Evolutionary conservation across 108 stramenopile genomes (phyloP).

Genomic region (Stephanodiscus triporus): DNA sequence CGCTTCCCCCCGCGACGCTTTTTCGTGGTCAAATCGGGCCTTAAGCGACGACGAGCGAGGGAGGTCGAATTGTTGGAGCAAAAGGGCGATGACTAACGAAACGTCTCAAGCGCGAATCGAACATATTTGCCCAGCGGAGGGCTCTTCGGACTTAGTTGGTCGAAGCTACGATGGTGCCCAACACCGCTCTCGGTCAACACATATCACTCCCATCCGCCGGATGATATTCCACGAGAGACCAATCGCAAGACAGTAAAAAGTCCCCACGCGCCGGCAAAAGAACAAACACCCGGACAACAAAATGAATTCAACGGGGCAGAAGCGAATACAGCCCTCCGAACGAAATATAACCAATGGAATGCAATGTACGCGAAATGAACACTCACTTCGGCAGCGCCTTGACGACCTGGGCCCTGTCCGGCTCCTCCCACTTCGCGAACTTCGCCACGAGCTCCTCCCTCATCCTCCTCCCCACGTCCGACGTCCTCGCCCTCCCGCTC

Average conservation of each 20-base stretch:
- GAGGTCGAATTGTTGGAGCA: constrained; percentile 1
- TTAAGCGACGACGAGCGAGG: constrained; percentile 19
- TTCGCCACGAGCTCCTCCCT: constrained; percentile 72
- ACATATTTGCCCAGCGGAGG: too few species aligned
- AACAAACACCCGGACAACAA: too few species aligned
- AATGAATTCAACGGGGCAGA: too few species aligned
- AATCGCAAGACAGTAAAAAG: too few species aligned
- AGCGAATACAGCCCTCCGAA: background rate
- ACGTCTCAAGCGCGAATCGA: too few species aligned
- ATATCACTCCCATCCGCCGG: too few species aligned
- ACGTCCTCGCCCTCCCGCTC: constrained; percentile 56
- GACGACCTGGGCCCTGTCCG: constrained; percentile 85
- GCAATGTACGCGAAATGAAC: background rate
- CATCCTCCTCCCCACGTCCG: constrained; percentile 56
- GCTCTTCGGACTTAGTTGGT: too few species aligned
- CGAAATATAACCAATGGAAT: background rate
- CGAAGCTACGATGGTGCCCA: too few species aligned
- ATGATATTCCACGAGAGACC: too few species aligned
- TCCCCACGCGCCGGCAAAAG: too few species aligned
- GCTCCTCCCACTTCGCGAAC: constrained; percentile 93
- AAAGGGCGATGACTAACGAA: background rate
- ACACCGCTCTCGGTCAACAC: too few species aligned
- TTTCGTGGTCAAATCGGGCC: constrained; percentile 85
- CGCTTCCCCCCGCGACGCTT: constrained; percentile 95
- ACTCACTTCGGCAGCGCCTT: constrained; percentile 97